Conservation (phyloP, 768 basidiomycete genomes). For the Naganishia vaughanmartiniae region DNA sequence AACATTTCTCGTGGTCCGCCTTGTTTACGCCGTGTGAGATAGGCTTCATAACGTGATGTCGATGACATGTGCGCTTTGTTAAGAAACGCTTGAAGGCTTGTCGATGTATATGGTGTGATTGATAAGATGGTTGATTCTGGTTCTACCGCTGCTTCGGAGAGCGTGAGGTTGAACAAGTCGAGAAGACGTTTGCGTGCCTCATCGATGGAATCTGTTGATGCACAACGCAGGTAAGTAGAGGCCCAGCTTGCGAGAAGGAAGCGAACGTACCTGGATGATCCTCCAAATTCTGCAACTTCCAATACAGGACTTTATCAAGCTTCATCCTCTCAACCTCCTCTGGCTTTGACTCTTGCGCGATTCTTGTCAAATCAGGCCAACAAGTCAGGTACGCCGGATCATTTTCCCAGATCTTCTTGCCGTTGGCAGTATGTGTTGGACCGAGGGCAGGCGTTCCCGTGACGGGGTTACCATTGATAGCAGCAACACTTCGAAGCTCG, state of each 20-base stretch:
- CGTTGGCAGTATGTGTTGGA: constrained; percentile 13
- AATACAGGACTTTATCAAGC: constrained; percentile 38
- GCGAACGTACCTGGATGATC: constrained; percentile 40
- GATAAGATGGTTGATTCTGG: constrained; percentile 37
- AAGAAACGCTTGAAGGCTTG: constrained; percentile 30
- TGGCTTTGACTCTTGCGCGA: constrained; percentile 34
- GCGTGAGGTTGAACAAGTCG: constrained; percentile 38
- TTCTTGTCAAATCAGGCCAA: constrained; percentile 26
- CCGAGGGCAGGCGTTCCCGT: constrained; percentile 7
- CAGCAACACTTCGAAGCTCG: constrained; percentile 22
- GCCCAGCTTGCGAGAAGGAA: neutral
- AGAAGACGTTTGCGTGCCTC: constrained; percentile 36
- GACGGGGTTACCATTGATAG: constrained; percentile 24
- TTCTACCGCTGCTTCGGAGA: constrained; percentile 25
- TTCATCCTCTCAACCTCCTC: constrained; percentile 25
- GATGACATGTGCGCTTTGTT: constrained; percentile 33
- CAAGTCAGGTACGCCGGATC: constrained; percentile 18
- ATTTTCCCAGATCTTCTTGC: constrained; percentile 24
- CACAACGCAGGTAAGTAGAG: neutral
- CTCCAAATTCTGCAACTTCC: constrained; percentile 44
- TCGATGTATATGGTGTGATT: constrained; percentile 32
- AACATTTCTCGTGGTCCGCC: constrained; percentile 43
- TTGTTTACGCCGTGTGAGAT: constrained; percentile 36
- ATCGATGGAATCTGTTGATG: constrained; percentile 32
- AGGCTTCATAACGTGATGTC: constrained; percentile 37